phyloP scores from a whole-genome alignment of 2,329 filamentous ascomycete species.

The Tolypocladium tropicale region DNA sequence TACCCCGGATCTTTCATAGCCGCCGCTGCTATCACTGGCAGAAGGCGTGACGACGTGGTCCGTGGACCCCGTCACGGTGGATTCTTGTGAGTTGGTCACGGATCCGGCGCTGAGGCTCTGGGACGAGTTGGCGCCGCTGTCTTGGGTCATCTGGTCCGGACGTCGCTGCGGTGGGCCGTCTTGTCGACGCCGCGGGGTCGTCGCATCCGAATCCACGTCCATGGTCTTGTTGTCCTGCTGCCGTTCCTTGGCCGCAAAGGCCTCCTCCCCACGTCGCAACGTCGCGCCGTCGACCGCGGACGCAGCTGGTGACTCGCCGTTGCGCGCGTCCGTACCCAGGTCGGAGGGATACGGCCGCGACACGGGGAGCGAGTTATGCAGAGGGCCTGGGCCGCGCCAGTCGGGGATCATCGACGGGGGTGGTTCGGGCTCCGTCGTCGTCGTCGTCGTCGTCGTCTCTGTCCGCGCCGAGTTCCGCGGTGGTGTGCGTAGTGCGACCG shows the following conservation, averaged over 20 bases:
- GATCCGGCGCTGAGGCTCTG: conserved; percentile 8
- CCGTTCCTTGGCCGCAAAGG: background rate
- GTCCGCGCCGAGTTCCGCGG: background rate
- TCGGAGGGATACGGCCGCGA: background rate
- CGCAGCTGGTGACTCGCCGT: background rate
- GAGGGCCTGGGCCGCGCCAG: background rate
- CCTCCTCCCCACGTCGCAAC: background rate
- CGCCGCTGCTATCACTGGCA: conserved; percentile 12
- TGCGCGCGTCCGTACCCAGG: background rate
- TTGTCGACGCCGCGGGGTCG: background rate
- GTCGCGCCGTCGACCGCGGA: background rate
- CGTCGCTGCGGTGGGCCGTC: background rate
- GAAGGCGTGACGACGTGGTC: conserved; percentile 18
- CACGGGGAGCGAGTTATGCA: background rate
- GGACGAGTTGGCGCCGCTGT: conserved; percentile 5
- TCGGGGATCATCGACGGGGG: background rate
- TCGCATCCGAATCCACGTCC: conserved; percentile 1
- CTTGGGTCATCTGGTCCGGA: background rate
- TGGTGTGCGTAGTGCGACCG: background rate
- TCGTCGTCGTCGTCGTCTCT: background rate
- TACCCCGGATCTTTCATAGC: background rate
- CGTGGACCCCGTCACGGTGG: conserved; percentile 14
- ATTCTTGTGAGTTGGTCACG: conserved; percentile 15
- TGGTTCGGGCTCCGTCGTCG: background rate
- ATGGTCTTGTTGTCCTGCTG: background rate